Evolutionary conservation across 1,139 yeast genomes (phyloP).

Genomic region (Lodderomyces margitis): DNA sequence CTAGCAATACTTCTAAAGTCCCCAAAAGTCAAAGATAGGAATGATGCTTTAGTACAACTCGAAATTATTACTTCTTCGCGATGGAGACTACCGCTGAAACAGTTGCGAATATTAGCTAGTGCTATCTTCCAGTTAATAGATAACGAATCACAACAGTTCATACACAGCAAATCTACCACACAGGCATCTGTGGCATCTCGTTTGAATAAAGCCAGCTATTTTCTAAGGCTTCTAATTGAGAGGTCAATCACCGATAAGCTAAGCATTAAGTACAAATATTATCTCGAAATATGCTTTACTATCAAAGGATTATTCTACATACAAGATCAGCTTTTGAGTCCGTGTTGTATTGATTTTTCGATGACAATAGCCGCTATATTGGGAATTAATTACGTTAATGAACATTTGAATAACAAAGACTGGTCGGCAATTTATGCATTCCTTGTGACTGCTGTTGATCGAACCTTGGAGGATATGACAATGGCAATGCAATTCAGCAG

Average conservation of each 20-base stretch:
- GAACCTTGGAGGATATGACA: constrained; percentile 5
- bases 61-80: constrained; percentile 29
- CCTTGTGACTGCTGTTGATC: constrained; percentile 17
- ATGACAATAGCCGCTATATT: constrained; percentile 29
- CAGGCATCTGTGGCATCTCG: constrained; percentile 34
- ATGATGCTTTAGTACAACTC: constrained; percentile 45
- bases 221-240: constrained; percentile 32
- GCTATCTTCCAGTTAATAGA: constrained; percentile 41
- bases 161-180: constrained; percentile 22
- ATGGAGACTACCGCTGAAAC: constrained; percentile 22
- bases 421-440: constrained; percentile 29
- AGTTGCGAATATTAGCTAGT: constrained; percentile 28
- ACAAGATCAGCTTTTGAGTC: constrained; percentile 23
- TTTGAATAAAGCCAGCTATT: constrained; percentile 39
- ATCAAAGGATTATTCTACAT: constrained; percentile 21
- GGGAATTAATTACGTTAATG: constrained; percentile 32
- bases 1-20: constrained; percentile 31
- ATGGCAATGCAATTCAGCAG: background rate
- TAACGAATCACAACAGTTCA: constrained; percentile 37
- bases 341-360: constrained; percentile 36
- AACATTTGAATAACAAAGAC: constrained; percentile 33
- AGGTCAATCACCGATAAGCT: constrained; percentile 20
- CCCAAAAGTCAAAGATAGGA: constrained; percentile 51
- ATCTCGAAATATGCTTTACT: constrained; percentile 24
- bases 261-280: constrained; percentile 31